These are phyloP conservation scores for Pugionium dolabratum DNA, from an alignment of 345 rosid species.

Conservation along the genomic window DNA sequence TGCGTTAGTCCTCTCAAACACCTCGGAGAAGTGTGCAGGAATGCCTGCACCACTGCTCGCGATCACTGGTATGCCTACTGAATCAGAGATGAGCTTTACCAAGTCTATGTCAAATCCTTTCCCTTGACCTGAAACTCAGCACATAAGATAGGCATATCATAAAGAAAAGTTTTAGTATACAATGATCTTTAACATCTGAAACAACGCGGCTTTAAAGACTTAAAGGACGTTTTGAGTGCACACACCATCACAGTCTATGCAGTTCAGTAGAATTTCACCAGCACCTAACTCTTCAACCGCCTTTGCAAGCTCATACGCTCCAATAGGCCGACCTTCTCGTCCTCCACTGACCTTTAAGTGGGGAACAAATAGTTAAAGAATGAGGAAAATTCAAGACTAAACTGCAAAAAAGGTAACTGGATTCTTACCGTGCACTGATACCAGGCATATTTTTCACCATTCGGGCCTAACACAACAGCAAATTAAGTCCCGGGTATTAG, in stretches of 20 bases:
- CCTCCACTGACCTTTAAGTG: conserved; percentile 81
- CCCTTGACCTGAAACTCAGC: conserved; percentile 77
- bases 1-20: conserved; percentile 73
- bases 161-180: background rate
- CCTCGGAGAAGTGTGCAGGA: conserved; percentile 80
- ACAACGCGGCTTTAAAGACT: background rate
- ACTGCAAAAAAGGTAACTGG: conserved; percentile 14
- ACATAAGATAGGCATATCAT: conserved; percentile 1
- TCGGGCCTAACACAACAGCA: conserved; percentile 58
- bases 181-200: conserved; percentile 1
- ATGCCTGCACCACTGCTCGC: conserved; percentile 98
- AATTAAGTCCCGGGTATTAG: conserved; percentile 5
- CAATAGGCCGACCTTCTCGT: conserved; percentile 93
- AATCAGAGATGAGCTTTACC: conserved; percentile 77
- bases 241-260: conserved; percentile 95
- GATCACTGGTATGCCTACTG: conserved; percentile 91
- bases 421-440: conserved; percentile 91
- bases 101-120: conserved; percentile 85
- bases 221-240: conserved; percentile 8
- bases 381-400: background rate
- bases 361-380: conserved; percentile 24
- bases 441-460: conserved; percentile 95
- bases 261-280: conserved; percentile 91
- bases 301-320: conserved; percentile 98
- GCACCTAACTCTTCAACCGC: conserved; percentile 95